Base-by-base conservation (phyloP, 2,329 filamentous ascomycete genomes). In the Iodosphaeria phyllophila region DNA sequence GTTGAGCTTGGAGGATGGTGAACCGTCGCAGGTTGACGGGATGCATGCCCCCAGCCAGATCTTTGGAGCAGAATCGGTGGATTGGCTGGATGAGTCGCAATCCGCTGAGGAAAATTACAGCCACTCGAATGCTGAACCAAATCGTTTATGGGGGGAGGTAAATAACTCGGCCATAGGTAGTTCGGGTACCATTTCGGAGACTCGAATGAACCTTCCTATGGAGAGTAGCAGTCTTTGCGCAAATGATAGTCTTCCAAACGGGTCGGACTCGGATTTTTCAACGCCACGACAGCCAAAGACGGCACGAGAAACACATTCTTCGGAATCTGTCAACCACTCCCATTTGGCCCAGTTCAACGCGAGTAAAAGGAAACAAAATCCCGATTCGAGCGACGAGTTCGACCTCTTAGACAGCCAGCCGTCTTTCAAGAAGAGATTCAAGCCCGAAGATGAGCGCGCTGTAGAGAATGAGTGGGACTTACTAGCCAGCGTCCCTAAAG, bases 41-140 rank as follows among this genome's bases (percentile, higher is more conserved):
- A 35, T 44, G n/a, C 25, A 39, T 8, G 37, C n/a, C n/a, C n/a
- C n/a, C n/a, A n/a, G n/a, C n/a, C n/a, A n/a, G n/a, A n/a, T n/a
- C n/a, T n/a, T n/a, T n/a, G n/a, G n/a, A n/a, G n/a, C n/a, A n/a
- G n/a, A n/a, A n/a, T n/a, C n/a, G n/a, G n/a, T n/a, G n/a, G n/a
- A n/a, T n/a, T n/a, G n/a, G n/a, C n/a, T n/a, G n/a, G n/a, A n/a
- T n/a, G n/a, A n/a, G n/a, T n/a, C n/a, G n/a, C n/a, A n/a, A n/a
- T n/a, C n/a, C n/a, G n/a, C n/a, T n/a, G n/a, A 82, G 39, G 77
- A 84, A 44, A 84, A 79, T 6, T 64, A 67, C 24, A 74, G 75
- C 46, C 68, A 76, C 23, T 71, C 70, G 50, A 69, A 44, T 20
- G 35, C 38, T 8, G 48, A 46, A 5, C 46, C 42, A 3, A 53